Conservation (phyloP, 2,329 filamentous ascomycete genomes). For the Huntiella omanensis region DNA sequence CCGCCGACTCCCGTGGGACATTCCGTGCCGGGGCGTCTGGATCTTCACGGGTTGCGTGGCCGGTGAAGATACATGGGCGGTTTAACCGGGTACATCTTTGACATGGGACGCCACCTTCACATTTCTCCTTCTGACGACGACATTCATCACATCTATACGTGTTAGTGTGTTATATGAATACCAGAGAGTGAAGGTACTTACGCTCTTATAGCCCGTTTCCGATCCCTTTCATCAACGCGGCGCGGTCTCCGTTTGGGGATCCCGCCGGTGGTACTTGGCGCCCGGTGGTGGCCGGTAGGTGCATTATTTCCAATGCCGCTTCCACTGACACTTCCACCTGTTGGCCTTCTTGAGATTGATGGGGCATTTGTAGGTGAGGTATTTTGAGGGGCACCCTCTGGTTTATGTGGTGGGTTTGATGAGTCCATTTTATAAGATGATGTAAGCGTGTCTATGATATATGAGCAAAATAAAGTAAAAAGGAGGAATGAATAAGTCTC, state of each 20-base stretch:
- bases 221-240: conserved; percentile 15
- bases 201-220: conserved; percentile 16
- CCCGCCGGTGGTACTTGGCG: conserved; percentile 2
- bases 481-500: background rate
- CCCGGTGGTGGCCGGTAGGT: background rate
- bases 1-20: conserved; percentile 10
- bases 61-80: conserved; percentile 29
- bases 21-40: conserved; percentile 1
- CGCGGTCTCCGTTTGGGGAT: conserved; percentile 14
- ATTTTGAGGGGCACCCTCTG: background rate
- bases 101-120: conserved; percentile 35
- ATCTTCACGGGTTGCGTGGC: conserved; percentile 13
- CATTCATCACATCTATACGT: conserved; percentile 30
- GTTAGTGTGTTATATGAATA: background rate
- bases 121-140: conserved; percentile 36
- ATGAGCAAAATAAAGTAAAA: background rate
- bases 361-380: background rate
- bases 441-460: background rate
- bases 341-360: background rate
- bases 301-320: conserved; percentile 8
- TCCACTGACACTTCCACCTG: conserved; percentile 5
- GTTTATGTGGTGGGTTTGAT: background rate
- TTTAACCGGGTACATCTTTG: conserved; percentile 31
- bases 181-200: conserved; percentile 8
- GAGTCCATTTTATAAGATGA: background rate